Evolutionary conservation across 2,329 filamentous ascomycete genomes (phyloP), one percentile per base, ranked within the genome.

Genomic region (Cadophora luteo-olivacea): DNA sequence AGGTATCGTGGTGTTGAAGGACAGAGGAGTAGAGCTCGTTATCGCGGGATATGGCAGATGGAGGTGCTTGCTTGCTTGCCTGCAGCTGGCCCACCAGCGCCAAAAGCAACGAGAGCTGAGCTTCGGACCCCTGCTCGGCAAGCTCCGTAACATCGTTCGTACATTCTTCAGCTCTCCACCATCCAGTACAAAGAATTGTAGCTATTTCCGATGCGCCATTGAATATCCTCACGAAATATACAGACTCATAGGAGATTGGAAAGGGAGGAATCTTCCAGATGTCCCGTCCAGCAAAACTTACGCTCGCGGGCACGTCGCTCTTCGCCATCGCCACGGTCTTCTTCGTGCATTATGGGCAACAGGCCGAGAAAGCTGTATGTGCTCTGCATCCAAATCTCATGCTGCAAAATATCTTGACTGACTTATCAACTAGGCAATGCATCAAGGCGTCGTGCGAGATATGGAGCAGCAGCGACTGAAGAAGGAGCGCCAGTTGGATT

Each of bases 391-490:
- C 45, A n/a, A n/a, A n/a, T n/a, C n/a, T n/a, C n/a, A n/a, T n/a
- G n/a, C n/a, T n/a, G n/a, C n/a, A n/a, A n/a, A n/a, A n/a, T n/a
- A n/a, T n/a, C n/a, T n/a, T n/a, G n/a, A n/a, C n/a, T n/a, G n/a
- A n/a, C 55, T 61, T 36, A 41, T 29, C 29, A 48, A 25, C 51
- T 49, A 25, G 96, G 92, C 93, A 67, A 99, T 99, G 96, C 96
- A 99, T 78, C 88, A 91, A 73, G 96, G 96, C 55, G 96, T 99
- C 52, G 84, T 98, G 72, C 92, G 95, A 72, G 96, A 99, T 77
- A 92, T 97, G 85, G 95, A 98, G 78, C 93, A 97, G 78, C 94
- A 97, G 79, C 89, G 92, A 57, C 79, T 97, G 73, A 97, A 97
- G 82, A 87, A 88, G 73, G 96, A 99, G 80, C 90, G 96, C 68